A percentile compares a stretch with the other conserved stretches of the same genome.
phyloP scores from a whole-genome alignment of 495 filamentous ascomycete species.

The Penicillium parvum region DNA sequence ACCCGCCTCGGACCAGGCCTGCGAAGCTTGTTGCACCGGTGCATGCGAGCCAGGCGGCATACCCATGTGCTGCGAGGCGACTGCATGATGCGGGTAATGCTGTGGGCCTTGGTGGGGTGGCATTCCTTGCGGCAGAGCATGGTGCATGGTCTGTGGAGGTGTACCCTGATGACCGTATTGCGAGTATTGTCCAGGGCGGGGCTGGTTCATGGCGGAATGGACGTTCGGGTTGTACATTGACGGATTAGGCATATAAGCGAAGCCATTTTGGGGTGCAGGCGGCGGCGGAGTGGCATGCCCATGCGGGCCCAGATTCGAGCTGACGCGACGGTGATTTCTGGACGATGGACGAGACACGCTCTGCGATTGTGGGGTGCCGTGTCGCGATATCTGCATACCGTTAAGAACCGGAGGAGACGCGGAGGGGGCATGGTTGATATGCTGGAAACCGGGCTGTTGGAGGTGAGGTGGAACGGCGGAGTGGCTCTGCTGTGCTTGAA shows the following conservation, averaged over 20 bases:
- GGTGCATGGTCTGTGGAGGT: constrained; percentile 24
- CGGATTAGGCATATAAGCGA: constrained; percentile 78
- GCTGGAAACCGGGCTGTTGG: constrained; percentile 69
- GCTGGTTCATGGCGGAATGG: constrained; percentile 37
- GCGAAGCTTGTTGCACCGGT: constrained; percentile 59
- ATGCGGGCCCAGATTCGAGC: constrained; percentile 68
- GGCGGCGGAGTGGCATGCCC: constrained; percentile 55
- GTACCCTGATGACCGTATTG: constrained; percentile 42
- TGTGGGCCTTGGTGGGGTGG: constrained; percentile 30
- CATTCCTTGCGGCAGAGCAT: constrained; percentile 32
- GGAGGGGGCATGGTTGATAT: constrained; percentile 82
- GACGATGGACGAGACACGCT: constrained; percentile 75
- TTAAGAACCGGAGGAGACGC: constrained; percentile 87
- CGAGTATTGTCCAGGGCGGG: constrained; percentile 44
- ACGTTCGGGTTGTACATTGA: constrained; percentile 79
- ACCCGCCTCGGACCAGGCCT: constrained; percentile 63
- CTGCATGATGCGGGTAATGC: constrained; percentile 41
- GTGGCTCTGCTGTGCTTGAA: constrained; percentile 44
- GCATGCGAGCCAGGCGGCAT: constrained; percentile 43
- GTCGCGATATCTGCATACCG: constrained; percentile 66
- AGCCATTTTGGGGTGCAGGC: constrained; percentile 65
- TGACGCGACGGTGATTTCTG: constrained; percentile 71
- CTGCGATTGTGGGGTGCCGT: constrained; percentile 77
- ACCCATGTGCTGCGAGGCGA: constrained; percentile 28
- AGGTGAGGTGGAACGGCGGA: constrained; percentile 67